Percentiles rank a stretch among this genome's conserved stretches.
Evolutionary conservation across 2,329 filamentous ascomycete species (phyloP).

Genomic region (Aureobasidium mangrovei): DNA sequence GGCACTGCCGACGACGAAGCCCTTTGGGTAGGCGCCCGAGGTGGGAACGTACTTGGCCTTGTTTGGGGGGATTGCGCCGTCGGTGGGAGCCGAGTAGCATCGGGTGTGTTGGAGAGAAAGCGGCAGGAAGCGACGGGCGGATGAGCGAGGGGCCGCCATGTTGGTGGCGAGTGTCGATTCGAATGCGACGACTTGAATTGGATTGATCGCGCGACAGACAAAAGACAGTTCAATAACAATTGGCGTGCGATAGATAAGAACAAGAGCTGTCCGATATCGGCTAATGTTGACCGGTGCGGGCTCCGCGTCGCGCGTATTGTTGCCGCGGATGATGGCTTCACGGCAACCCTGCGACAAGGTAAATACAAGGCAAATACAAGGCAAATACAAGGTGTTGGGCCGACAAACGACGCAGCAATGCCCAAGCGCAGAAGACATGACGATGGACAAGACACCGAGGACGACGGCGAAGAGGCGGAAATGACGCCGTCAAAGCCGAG

Average conservation of each 20-base stretch:
- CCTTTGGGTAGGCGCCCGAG: conserved; percentile 77
- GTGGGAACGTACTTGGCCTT: conserved; percentile 89
- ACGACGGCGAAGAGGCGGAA: neutral
- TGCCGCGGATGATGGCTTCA: too few relatives aligned
- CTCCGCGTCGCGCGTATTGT: too few relatives aligned
- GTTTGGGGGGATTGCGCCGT: conserved; percentile 57
- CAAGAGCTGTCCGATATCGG: too few relatives aligned
- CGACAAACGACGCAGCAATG: conserved; percentile 1
- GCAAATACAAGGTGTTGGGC: too few relatives aligned
- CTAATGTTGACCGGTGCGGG: too few relatives aligned
- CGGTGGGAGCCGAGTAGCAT: conserved; percentile 51
- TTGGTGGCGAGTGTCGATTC: neutral
- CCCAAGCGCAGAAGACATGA: conserved; percentile 14
- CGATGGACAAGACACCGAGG: neutral
- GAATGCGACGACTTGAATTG: neutral
- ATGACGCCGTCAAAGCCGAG: conserved; percentile 2
- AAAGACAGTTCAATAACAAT: neutral
- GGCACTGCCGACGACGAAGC: conserved; percentile 78
- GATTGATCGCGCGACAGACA: neutral
- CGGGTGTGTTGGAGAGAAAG: conserved; percentile 33
- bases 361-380: too few relatives aligned
- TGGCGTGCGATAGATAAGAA: too few relatives aligned
- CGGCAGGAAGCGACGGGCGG: conserved; percentile 21
- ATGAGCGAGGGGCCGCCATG: conserved; percentile 7
- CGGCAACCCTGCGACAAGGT: too few relatives aligned